Conservation (phyloP, 2,329 filamentous ascomycete species). For the Neurospora sp. region DNA sequence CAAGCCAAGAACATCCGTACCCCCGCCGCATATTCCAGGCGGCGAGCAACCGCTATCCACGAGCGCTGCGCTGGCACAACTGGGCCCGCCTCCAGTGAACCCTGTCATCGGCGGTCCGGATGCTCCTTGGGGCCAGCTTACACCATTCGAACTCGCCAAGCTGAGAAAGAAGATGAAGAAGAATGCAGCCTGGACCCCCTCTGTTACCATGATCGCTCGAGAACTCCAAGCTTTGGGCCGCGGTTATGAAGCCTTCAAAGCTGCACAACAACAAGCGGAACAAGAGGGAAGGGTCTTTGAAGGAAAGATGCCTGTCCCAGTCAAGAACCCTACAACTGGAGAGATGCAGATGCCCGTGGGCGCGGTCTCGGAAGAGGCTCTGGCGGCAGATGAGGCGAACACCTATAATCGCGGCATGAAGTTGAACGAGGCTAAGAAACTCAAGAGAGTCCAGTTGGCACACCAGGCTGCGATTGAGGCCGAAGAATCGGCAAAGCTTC, state of each 20-base stretch:
- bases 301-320: slow-evolving; percentile 28
- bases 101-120: slow-evolving; percentile 48
- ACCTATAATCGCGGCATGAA: slow-evolving; percentile 67
- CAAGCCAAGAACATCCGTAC: slow-evolving; percentile 23
- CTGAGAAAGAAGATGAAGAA: slow-evolving; percentile 85
- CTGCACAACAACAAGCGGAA: slow-evolving; percentile 55
- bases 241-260: slow-evolving; percentile 50
- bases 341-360: slow-evolving; percentile 46
- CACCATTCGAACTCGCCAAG: slow-evolving; percentile 53
- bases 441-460: slow-evolving; percentile 56
- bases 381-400: slow-evolving; percentile 51
- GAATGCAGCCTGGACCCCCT: slow-evolving; percentile 76
- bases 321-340: slow-evolving; percentile 40
- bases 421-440: slow-evolving; percentile 66
- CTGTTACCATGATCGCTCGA: slow-evolving; percentile 74
- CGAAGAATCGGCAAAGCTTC: slow-evolving; percentile 26
- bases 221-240: slow-evolving; percentile 64
- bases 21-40: slow-evolving; percentile 10
- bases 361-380: slow-evolving; percentile 45
- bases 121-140: slow-evolving; percentile 57
- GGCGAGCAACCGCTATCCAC: slow-evolving; percentile 23
- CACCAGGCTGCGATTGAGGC: slow-evolving; percentile 54
- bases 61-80: slow-evolving; percentile 28
- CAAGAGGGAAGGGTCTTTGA: slow-evolving; percentile 54
- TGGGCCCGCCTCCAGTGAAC: slow-evolving; percentile 50